These are phyloP conservation scores for Fusarium sp. DNA, from an alignment of 2,329 filamentous ascomycete genomes.

Conservation along the genomic window DNA sequence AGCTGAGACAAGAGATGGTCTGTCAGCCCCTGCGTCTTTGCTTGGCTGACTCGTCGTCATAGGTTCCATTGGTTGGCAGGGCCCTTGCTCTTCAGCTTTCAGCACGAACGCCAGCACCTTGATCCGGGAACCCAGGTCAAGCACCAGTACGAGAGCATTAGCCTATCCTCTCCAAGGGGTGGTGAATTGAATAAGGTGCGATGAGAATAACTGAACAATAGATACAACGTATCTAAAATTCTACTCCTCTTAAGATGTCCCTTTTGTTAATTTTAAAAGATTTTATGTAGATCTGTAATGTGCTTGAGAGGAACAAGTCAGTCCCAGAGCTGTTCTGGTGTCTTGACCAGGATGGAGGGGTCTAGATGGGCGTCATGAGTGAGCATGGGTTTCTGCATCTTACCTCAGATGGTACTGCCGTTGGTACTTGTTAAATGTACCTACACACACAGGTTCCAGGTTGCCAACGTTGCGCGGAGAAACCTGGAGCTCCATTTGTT, in stretches of 20 bases:
- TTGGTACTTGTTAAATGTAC: background rate
- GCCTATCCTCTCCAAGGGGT: background rate
- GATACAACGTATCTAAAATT: background rate
- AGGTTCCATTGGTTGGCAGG: slow-evolving; percentile 2
- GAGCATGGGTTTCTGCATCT: background rate
- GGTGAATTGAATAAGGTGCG: background rate
- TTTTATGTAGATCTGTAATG: background rate
- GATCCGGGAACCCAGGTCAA: slow-evolving; percentile 24
- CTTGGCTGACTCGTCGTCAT: slow-evolving; percentile 14
- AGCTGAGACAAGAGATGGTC: background rate
- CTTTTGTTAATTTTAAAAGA: background rate
- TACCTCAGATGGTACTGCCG: background rate
- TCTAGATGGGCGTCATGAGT: slow-evolving; percentile 12
- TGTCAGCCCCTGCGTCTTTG: background rate
- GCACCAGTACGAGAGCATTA: background rate
- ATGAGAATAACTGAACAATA: background rate
- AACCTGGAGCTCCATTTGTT: slow-evolving; percentile 2
- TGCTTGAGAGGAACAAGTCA: background rate
- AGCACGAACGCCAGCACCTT: slow-evolving; percentile 7
- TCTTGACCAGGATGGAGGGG: background rate
- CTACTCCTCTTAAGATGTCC: background rate
- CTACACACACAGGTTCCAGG: background rate
- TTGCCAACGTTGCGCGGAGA: slow-evolving; percentile 6
- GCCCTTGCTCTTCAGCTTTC: background rate
- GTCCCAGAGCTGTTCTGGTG: background rate